Conservation (phyloP, 2,329 filamentous ascomycete species). For the Furcasterigmium sp. region DNA sequence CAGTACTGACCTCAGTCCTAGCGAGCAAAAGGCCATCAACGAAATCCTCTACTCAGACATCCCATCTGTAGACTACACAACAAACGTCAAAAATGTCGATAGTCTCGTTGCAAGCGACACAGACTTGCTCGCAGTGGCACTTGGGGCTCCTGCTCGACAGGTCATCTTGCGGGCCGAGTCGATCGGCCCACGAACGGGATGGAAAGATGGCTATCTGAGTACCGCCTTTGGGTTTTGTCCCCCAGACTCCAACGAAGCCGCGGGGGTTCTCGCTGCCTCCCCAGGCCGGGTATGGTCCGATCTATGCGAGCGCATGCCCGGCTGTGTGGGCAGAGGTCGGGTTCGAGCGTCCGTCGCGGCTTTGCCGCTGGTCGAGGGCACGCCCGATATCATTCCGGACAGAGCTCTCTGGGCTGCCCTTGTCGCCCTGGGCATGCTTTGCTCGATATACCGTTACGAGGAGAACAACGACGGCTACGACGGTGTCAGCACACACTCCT, state of each 20-base stretch:
- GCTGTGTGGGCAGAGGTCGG: slow-evolving; percentile 42
- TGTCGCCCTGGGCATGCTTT: slow-evolving; percentile 46
- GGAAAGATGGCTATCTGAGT: slow-evolving; percentile 47
- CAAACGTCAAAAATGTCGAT: slow-evolving; percentile 40
- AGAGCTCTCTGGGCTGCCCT: slow-evolving; percentile 47
- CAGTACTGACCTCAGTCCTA: slow-evolving; percentile 9
- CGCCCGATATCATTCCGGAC: slow-evolving; percentile 43
- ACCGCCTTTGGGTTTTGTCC: slow-evolving; percentile 47
- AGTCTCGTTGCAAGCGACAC: slow-evolving; percentile 39
- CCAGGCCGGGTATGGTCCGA: slow-evolving; percentile 51
- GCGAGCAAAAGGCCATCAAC: slow-evolving; percentile 41
- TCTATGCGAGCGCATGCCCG: slow-evolving; percentile 47
- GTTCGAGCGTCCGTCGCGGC: slow-evolving; percentile 43
- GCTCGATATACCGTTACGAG: slow-evolving; percentile 48
- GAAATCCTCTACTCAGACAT: slow-evolving; percentile 40
- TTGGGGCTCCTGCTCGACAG: slow-evolving; percentile 48
- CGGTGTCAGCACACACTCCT: slow-evolving; percentile 32
- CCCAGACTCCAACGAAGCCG: slow-evolving; percentile 42
- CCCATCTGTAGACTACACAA: slow-evolving; percentile 32
- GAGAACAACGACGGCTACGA: slow-evolving; percentile 46
- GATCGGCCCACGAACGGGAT: slow-evolving; percentile 44
- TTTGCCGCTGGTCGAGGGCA: slow-evolving; percentile 42
- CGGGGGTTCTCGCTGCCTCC: slow-evolving; percentile 38
- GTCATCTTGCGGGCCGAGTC: slow-evolving; percentile 48
- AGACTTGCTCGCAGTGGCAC: slow-evolving; percentile 44